Base-by-base conservation (phyloP, 2,329 filamentous ascomycete species). In the Aspergillus calidoustus region DNA sequence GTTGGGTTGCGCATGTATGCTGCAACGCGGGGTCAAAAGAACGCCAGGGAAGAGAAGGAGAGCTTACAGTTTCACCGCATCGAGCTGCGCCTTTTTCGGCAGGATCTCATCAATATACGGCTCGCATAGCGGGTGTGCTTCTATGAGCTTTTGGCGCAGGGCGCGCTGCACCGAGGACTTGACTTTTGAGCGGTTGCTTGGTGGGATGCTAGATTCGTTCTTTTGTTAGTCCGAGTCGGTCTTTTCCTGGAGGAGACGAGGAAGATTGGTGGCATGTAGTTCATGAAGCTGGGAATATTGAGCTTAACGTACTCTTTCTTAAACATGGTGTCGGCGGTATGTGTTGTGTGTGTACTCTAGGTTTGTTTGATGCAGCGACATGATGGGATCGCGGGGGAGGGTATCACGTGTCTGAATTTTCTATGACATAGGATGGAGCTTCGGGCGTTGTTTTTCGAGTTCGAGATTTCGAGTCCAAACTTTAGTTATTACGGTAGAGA, bases 161-260 rank as follows among this genome's bases (percentile, higher is more conserved):
- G 83, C 87, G 73, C 95, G 91, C 82, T 97, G 93, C 60, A 92
- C 92, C 25, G 93, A 97, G 67, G 94, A 97, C 82, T 98, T 99
- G 79, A 98, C 92, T 84, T 98, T 98, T 71, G 93, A 92, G 82
- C 95, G 96, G 60, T 91, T 89, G 68, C 90, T 87, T 28, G 89
- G 81, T 71, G 88, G 82, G 76, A 97, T 88, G 68, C 91, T 94
- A 72, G 66, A 19, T 19, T 67, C 59, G 54, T 63, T 61, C 62
- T 30, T 56, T 57, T 23, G 30, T 68, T 62, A 57, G 62, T 22
- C 17, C 43, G 23, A 34, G 43, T 17, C n/a, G 30, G 28, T 31
- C 25, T 48, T 46, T 15, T 7, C 19, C 7, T 15, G 54, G 38
- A 31, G 19, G 43, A 25, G 15, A 28, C 25, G 25, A 28, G 4